Percentiles rank a stretch among this genome's conserved stretches.
phyloP scores from a whole-genome alignment of 2,329 filamentous ascomycete species.

The Trichoderma simmonsii region DNA sequence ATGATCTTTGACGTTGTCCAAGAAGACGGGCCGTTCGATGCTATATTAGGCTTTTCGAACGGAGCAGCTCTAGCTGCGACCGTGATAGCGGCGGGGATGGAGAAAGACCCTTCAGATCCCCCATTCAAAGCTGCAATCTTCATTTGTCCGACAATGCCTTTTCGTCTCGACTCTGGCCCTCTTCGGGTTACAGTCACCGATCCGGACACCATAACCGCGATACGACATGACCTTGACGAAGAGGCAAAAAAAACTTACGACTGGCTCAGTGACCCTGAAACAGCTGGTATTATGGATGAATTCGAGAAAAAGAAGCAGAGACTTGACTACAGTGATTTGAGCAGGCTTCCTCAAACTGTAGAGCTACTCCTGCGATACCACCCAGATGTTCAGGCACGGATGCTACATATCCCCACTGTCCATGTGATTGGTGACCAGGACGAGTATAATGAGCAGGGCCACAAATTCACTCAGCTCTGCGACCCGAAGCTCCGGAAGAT shows the following conservation, averaged over 20 bases:
- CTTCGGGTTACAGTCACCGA: neutral
- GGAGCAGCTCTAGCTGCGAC: neutral
- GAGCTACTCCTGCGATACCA: neutral
- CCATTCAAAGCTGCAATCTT: neutral
- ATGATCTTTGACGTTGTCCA: neutral
- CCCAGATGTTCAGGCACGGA: neutral
- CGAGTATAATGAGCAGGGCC: neutral
- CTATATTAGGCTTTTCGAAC: neutral
- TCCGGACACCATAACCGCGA: neutral
- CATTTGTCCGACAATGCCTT: neutral
- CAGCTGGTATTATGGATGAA: neutral
- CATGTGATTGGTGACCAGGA: neutral
- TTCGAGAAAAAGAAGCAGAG: neutral
- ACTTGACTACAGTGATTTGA: neutral
- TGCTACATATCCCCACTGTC: neutral
- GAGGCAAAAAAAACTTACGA: neutral
- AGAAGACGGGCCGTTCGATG: neutral
- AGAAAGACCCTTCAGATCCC: neutral
- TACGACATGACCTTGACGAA: neutral
- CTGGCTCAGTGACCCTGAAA: neutral
- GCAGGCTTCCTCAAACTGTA: neutral
- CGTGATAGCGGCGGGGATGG: neutral
- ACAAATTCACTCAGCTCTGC: neutral
- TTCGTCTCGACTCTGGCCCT: neutral
- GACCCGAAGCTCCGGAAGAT: neutral